Evolutionary conservation across 371 early-diverging fungal genomes (phyloP), one percentile per base, ranked within the genome.

Genomic region (Rhizomucor pusillus): DNA sequence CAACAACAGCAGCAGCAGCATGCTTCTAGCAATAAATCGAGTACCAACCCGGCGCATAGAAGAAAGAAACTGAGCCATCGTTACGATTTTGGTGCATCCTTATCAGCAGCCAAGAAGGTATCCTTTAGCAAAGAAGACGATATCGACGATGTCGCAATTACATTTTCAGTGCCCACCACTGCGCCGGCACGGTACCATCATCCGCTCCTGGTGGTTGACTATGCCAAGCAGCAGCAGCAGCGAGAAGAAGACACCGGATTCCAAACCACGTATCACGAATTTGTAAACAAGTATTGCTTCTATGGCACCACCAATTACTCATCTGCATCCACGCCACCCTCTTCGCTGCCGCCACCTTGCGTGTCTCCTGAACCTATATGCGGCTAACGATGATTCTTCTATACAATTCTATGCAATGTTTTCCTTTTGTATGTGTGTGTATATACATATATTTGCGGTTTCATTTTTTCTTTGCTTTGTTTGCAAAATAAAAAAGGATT

Each of bases 211-310:
- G 5, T 41, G 41, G 16, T 16, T 29, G 18, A 12, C 13, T 48
- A 7, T 46, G 29, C n/a, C 47, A 46, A 46, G 24, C 33, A 23
- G 45, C 29, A 44, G 35, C 19, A 35, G 54, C 36, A 46, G 23
- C 46, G 45, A 22, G 45, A 54, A 34, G 44, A 43, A 12, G 43
- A 52, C 12, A 29, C 47, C 14, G 36, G 47, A 19, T 23, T 50
- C 19, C 55, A 53, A 54, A 33, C 54, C 4, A 47, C 64, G 37
- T 83, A 83, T 50, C 66, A 65, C 59, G 81, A 80, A 43, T 62
- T 83, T 52, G 77, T 83, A 1, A 77, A 78, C 60, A 81, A 80
- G 59, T 83, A 83, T 56, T 83, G 84, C 57, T 83, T 83, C 50
- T 83, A 79, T 49, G 66, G 70, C 33, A 57, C 29, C 25, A 23